Percentiles rank a stretch among this genome's conserved stretches.
Evolutionary conservation across 139 green algal species (phyloP).

Genomic region (Axilococcus clingmanii): DNA sequence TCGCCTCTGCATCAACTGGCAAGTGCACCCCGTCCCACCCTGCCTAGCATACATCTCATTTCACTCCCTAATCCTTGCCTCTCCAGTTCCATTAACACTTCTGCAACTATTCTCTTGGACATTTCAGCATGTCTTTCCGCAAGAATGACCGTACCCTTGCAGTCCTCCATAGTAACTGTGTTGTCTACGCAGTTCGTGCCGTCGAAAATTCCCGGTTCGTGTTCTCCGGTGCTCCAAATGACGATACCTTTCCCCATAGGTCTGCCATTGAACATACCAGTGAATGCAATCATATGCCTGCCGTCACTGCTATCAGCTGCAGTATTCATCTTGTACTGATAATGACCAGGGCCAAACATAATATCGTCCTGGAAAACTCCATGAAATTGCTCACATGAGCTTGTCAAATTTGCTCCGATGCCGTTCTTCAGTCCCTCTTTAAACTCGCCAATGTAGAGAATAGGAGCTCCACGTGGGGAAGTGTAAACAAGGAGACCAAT

Average conservation of each 20-base stretch:
- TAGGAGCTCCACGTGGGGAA: no score
- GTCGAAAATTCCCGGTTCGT: conserved; percentile 1
- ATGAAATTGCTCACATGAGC: conserved; percentile 4
- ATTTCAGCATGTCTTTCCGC: conserved; percentile 6
- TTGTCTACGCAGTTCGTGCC: background rate
- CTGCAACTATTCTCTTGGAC: conserved; percentile 1
- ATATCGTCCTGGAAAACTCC: conserved; percentile 2
- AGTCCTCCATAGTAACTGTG: background rate
- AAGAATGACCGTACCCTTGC: background rate
- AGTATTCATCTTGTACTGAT: background rate
- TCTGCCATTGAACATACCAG: conserved; percentile 8
- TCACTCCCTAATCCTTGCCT: no score
- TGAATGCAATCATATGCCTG: background rate
- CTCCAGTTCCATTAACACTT: background rate
- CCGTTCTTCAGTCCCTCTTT: conserved; percentile 2
- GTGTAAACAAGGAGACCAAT: background rate
- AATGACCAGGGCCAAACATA: conserved; percentile 8
- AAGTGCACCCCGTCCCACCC: no score
- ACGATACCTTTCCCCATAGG: conserved; percentile 2
- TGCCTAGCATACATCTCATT: no score
- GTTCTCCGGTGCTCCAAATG: background rate
- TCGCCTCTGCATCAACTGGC: no score
- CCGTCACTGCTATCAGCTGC: background rate
- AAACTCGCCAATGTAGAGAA: conserved; percentile 7
- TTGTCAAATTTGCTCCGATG: background rate